phyloP scores from a whole-genome alignment of 1,139 yeast genomes.

The Kazachstania sp. region DNA sequence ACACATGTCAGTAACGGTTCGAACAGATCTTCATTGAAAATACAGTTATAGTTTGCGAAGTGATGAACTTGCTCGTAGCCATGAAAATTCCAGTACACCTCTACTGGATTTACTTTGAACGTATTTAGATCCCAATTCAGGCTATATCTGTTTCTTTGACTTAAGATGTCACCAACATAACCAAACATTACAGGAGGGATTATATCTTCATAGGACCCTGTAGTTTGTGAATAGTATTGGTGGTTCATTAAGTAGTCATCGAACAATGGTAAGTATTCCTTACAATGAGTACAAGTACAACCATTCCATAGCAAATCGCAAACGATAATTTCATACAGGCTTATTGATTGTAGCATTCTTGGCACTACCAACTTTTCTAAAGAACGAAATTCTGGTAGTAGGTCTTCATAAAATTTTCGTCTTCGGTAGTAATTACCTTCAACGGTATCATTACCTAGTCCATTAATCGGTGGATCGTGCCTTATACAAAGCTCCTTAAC shows the following conservation, averaged over 20 bases:
- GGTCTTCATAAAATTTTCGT: constrained; percentile 39
- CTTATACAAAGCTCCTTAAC: constrained; percentile 39
- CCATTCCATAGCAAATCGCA: constrained; percentile 71
- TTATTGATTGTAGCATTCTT: constrained; percentile 46
- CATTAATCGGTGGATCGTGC: constrained; percentile 46
- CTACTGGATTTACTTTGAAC: constrained; percentile 27
- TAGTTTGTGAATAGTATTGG: constrained; percentile 42
- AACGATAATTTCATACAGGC: constrained; percentile 62
- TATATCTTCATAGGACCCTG: constrained; percentile 47
- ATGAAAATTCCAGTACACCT: constrained; percentile 39
- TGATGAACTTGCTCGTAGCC: constrained; percentile 34
- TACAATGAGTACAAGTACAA: constrained; percentile 54
- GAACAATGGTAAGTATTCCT: constrained; percentile 38
- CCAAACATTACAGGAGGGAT: constrained; percentile 51
- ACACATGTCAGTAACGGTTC: constrained; percentile 27
- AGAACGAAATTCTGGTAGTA: constrained; percentile 40
- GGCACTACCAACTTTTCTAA: constrained; percentile 45
- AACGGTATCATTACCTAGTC: constrained; percentile 46
- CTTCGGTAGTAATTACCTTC: constrained; percentile 66
- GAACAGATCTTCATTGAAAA: constrained; percentile 29
- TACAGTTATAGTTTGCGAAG: constrained; percentile 32
- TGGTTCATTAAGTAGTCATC: constrained; percentile 58
- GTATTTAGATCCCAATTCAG: constrained; percentile 27
- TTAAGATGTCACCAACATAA: constrained; percentile 40
- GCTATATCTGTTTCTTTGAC: constrained; percentile 29